Conservation (phyloP, 2,329 filamentous ascomycete species). For the Aspergillus arachidicola region DNA sequence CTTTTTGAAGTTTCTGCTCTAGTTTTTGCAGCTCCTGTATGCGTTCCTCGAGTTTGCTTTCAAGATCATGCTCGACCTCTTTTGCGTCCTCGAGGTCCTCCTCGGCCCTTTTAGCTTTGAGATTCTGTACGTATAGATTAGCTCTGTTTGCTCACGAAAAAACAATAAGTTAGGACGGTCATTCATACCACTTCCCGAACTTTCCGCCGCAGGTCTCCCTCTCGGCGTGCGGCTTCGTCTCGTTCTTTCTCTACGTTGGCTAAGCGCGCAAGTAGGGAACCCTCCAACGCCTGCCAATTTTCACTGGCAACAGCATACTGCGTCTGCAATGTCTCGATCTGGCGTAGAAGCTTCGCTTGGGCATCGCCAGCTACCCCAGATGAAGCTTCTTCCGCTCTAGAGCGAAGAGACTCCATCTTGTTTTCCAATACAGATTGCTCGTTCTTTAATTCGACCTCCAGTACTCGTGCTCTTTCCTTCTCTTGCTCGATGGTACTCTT, state of each 20-base stretch:
- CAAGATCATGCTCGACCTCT: conserved; percentile 43
- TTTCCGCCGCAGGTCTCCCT: conserved; percentile 86
- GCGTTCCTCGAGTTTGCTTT: conserved; percentile 64
- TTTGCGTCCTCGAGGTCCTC: conserved; percentile 76
- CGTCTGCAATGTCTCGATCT: conserved; percentile 92
- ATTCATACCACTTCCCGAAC: conserved; percentile 76
- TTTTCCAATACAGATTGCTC: conserved; percentile 79
- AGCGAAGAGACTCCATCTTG: conserved; percentile 84
- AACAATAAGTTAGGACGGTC: not conserved
- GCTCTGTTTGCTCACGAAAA: not conserved
- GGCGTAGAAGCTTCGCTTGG: conserved; percentile 85
- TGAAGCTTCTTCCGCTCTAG: conserved; percentile 83
- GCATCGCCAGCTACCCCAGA: conserved; percentile 79
- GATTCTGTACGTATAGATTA: conserved; percentile 53
- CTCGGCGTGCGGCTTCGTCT: conserved; percentile 79
- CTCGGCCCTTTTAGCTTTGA: conserved; percentile 69
- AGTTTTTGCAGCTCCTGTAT: conserved; percentile 59
- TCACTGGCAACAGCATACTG: conserved; percentile 93
- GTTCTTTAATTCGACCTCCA: conserved; percentile 77
- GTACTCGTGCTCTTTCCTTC: conserved; percentile 66
- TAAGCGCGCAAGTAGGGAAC: conserved; percentile 76
- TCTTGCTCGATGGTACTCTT: conserved; percentile 73
- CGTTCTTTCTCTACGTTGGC: conserved; percentile 83
- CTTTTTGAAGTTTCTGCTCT: conserved; percentile 43
- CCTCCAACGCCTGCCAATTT: conserved; percentile 97